Evolutionary conservation across 83 land plant species (phyloP), one percentile per base, ranked within the genome.

Genomic region (Diphasiastrum complanatum): DNA sequence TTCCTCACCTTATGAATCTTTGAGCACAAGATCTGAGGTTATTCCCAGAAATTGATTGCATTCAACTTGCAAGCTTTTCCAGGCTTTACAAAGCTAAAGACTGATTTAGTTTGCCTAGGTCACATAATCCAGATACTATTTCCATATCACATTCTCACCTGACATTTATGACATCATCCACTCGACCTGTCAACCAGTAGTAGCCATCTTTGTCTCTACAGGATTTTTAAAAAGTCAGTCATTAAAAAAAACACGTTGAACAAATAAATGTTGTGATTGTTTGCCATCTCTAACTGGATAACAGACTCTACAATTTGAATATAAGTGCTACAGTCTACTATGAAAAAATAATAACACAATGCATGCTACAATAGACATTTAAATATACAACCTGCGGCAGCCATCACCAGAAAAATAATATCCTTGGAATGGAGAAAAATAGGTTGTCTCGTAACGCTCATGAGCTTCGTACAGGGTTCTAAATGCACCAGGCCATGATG

Each of bases 111-210:
- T 38, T 14, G 8, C 8, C 8, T 8, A 38, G 43, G 12, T 8
- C 43, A 38, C 12, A 8, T 14, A 38, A 38, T 8, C 43, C 8
- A 8, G 43, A 38, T 38, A 8, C 8, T 38, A 8, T 8, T 14
- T 8, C 12, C 8, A 14, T 8, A 27, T 59, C 11, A 4, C 26
- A 45, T 22, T 16, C 68, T 31, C 63, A 88, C 90, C 95, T 92
- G 62, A 92, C 97, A 76, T 92, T 92, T 51, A 92, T 92, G n/a
- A 92, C 97, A 78, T 92, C 97, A 67, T 91, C 97, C 47, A 91
- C 97, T 57, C 97, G 82, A 65, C 97, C 97, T 45, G 97, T 92
- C 43, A 92, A 83, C 97, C 97, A 92, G 67, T 88, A 68, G 65
- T 92, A 92, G 25, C 97, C 97, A 74, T 92, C 97, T 66, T 81